phyloP scores from a whole-genome alignment of 306 rosid genomes.

The Pterocarpus macrocarpus region DNA sequence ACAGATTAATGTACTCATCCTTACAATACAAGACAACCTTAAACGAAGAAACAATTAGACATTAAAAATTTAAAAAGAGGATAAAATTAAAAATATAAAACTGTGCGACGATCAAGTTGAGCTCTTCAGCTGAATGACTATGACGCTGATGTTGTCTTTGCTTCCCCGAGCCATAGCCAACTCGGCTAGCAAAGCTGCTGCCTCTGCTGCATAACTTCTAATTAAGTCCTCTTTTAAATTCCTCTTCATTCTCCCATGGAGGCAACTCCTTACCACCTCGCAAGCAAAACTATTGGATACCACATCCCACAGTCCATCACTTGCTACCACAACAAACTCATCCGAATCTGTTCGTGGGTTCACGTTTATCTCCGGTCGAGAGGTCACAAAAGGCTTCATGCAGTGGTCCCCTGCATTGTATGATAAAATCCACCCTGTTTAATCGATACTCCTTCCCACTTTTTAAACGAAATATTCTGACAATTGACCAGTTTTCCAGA shows the following conservation, averaged over 20 bases:
- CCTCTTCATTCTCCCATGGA: conserved; percentile 45
- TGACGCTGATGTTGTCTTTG: conserved; percentile 68
- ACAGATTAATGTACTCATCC: neutral
- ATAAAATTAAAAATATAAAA: neutral
- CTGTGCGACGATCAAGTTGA: neutral
- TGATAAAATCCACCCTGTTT: neutral
- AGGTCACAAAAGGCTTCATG: conserved; percentile 72
- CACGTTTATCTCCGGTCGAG: conserved; percentile 64
- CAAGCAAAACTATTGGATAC: conserved; percentile 64
- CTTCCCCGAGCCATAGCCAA: conserved; percentile 78
- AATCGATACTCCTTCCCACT: neutral
- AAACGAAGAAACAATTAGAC: neutral
- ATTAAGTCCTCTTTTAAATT: conserved; percentile 25
- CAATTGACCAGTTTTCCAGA: no score
- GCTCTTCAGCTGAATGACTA: conserved; percentile 49
- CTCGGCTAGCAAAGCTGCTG: conserved; percentile 59
- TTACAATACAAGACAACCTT: neutral
- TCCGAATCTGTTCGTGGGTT: conserved; percentile 52
- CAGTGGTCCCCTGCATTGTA: conserved; percentile 60
- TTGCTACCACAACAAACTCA: conserved; percentile 67
- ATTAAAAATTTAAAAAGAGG: neutral
- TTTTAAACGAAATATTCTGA: neutral
- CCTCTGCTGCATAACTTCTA: conserved; percentile 34
- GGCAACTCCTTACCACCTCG: conserved; percentile 55
- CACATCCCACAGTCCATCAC: conserved; percentile 78